Evolutionary conservation across 768 basidiomycete genomes (phyloP).

Genomic region (Rhizopogon roseolus): DNA sequence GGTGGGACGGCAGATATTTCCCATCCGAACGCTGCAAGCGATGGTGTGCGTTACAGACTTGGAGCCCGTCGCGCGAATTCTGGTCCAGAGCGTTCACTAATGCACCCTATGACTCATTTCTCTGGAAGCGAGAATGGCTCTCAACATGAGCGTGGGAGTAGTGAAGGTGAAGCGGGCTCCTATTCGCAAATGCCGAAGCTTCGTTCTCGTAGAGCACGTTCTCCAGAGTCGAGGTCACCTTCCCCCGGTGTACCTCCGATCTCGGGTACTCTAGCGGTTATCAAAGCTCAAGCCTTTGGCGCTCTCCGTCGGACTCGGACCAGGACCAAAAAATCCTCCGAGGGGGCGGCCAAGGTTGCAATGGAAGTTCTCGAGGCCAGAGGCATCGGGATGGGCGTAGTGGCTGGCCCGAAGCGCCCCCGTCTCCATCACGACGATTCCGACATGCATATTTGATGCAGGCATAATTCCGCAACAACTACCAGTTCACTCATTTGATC

Average conservation of each 20-base stretch:
- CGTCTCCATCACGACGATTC: conserved; percentile 52
- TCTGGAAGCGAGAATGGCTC: conserved; percentile 47
- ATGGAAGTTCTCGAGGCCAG: conserved; percentile 79
- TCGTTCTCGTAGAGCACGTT: conserved; percentile 44
- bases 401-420: conserved; percentile 32
- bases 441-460: conserved; percentile 30
- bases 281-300: conserved; percentile 88
- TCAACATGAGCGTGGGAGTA: conserved; percentile 49
- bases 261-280: conserved; percentile 82
- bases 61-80: conserved; percentile 44
- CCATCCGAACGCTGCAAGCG: conserved; percentile 42
- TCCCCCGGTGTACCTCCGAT: conserved; percentile 45
- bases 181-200: conserved; percentile 37
- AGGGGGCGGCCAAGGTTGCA: conserved; percentile 67
- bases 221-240: conserved; percentile 43
- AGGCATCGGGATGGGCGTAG: conserved; percentile 57
- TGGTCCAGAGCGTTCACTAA: conserved; percentile 42
- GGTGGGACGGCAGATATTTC: conserved; percentile 74
- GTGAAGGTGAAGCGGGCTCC: conserved; percentile 48
- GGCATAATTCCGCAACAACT: background rate
- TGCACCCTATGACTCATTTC: conserved; percentile 44
- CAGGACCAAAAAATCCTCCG: conserved; percentile 66
- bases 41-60: conserved; percentile 59
- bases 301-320: conserved; percentile 76
- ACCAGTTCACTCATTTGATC: conserved; percentile 1